Conservation (phyloP, 768 basidiomycete genomes). For the Clavaria fumosa region DNA sequence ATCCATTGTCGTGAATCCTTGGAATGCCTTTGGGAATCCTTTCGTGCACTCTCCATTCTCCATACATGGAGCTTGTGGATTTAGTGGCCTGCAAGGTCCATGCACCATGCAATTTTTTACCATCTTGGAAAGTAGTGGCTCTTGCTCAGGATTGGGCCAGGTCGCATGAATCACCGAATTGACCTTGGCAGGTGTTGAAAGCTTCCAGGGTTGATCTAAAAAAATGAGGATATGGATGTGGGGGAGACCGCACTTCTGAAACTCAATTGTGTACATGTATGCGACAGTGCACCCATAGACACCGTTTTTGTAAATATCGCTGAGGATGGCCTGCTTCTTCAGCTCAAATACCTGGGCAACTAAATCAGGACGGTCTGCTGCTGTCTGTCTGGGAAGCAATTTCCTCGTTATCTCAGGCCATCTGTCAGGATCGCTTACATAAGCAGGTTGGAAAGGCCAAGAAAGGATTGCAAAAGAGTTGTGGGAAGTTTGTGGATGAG, state of each 20-base stretch:
- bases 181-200: conserved; percentile 22
- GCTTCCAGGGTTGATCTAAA: conserved; percentile 19
- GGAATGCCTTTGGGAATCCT: no score
- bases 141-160: no score
- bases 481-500: no score
- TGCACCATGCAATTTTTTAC: no score
- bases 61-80: no score
- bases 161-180: conserved; percentile 22
- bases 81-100: no score
- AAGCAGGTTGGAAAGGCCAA: no score
- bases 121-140: no score
- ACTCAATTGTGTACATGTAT: conserved; percentile 22
- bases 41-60: no score
- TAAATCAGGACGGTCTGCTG: conserved; percentile 21
- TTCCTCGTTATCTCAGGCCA: conserved; percentile 24
- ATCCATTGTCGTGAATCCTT: no score
- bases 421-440: no score
- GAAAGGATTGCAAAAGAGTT: no score
- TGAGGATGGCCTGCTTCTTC: conserved; percentile 14
- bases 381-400: conserved; percentile 20
- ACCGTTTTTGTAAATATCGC: conserved; percentile 16
- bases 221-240: conserved; percentile 29
- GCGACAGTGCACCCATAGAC: conserved; percentile 21
- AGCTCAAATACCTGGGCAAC: conserved; percentile 23
- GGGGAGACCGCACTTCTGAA: conserved; percentile 27